These are phyloP conservation scores for Mortierella sp. DNA, from an alignment of 371 early-diverging fungal genomes.

Conservation along the genomic window DNA sequence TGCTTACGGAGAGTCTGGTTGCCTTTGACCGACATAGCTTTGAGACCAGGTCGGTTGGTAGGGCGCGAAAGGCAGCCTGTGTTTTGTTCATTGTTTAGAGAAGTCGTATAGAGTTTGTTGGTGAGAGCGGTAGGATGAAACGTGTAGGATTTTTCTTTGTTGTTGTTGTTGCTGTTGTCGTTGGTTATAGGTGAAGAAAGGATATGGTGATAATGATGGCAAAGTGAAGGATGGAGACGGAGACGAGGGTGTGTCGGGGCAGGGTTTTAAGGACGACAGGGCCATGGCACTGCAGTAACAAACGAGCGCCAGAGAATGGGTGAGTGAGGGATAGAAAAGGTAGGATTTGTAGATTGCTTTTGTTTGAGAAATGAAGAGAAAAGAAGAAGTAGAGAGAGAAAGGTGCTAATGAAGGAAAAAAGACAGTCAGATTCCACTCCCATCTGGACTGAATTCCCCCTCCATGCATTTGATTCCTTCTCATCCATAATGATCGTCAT, in stretches of 20 bases:
- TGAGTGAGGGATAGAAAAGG: not conserved
- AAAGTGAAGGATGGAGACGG: not conserved
- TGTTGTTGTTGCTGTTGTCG: not conserved
- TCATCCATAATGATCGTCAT: not conserved
- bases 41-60: constrained; percentile 51
- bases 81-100: constrained; percentile 43
- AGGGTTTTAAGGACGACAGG: not conserved
- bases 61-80: constrained; percentile 39
- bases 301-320: not conserved
- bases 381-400: not conserved
- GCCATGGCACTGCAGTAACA: not conserved
- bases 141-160: not conserved
- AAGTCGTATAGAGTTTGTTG: not conserved
- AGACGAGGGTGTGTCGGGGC: not conserved
- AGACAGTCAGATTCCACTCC: not conserved
- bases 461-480: no score
- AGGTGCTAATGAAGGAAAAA: not conserved
- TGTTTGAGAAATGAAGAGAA: not conserved
- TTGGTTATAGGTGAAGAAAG: no score
- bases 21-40: constrained; percentile 53
- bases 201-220: not conserved
- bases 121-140: not conserved
- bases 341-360: not conserved
- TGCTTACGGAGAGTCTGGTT: constrained; percentile 48
- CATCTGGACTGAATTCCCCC: not conserved